Percentiles rank a stretch among this genome's conserved stretches.
Evolutionary conservation across 805 yeast species (phyloP).

Genomic region (Diddensiella transvaalensis): DNA sequence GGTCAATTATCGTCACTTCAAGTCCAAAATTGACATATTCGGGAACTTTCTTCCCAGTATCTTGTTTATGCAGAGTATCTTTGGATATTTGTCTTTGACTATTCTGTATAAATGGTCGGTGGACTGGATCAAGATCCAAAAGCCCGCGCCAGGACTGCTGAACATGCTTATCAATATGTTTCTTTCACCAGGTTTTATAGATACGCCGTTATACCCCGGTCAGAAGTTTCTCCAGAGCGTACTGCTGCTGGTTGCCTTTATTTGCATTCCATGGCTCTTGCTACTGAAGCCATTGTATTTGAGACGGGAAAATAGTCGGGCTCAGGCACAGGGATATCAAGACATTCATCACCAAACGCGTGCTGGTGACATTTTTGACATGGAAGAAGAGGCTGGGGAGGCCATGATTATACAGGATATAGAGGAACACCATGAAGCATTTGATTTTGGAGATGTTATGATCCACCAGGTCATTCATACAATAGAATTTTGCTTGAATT

Average conservation of each 20-base stretch:
- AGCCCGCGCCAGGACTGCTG: slow-evolving; percentile 87
- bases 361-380: slow-evolving; percentile 28
- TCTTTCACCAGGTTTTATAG: slow-evolving; percentile 83
- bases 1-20: slow-evolving; percentile 68
- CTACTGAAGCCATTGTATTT: slow-evolving; percentile 77
- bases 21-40: slow-evolving; percentile 71
- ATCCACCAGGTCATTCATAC: slow-evolving; percentile 97
- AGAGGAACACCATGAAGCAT: slow-evolving; percentile 44
- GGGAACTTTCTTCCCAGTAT: slow-evolving; percentile 95
- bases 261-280: slow-evolving; percentile 92
- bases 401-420: slow-evolving; percentile 34
- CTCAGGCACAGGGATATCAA: slow-evolving; percentile 48
- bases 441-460: slow-evolving; percentile 87
- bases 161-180: slow-evolving; percentile 97
- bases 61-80: slow-evolving; percentile 92
- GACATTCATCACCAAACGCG: slow-evolving; percentile 44
- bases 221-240: slow-evolving; percentile 74
- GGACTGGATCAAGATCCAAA: slow-evolving; percentile 77
- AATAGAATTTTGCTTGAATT: slow-evolving; percentile 92
- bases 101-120: slow-evolving; percentile 92
- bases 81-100: slow-evolving; percentile 83
- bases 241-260: slow-evolving; percentile 66
- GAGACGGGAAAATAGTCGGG: slow-evolving; percentile 50
- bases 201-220: slow-evolving; percentile 73
- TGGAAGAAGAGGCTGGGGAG: slow-evolving; percentile 32